Base-by-base conservation (phyloP, 2,329 filamentous ascomycete species). In the Arachnopeziza araneosa region DNA sequence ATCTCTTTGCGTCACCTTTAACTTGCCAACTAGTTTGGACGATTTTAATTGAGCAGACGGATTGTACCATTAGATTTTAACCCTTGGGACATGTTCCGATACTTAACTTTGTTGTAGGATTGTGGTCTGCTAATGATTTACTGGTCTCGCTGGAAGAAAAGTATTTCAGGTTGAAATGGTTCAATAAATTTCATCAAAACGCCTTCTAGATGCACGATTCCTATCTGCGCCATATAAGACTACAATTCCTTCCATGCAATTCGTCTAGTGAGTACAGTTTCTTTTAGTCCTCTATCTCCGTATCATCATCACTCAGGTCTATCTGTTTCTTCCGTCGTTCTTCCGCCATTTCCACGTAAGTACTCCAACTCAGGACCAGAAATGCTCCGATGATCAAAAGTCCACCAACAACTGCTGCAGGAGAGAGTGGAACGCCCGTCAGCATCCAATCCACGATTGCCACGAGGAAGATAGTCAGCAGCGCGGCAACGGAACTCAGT, bases 391-490 rank as follows among this genome's bases (percentile, higher is more conserved):
- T 89, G 69, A 99, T 99, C 68, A 98, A 79, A 26, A 89, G 71
- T 0, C 95, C 93, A n/a, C 95, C 95, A 0, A 85, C 70, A 14
- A 98, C 80, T 2, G 93, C 90, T 0, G 92, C 89, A 3, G 80
- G 77, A 56, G 87, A 89, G 22, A 96, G 79, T 0, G 89, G 84
- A 67, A 88, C 81, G 55, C 93, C 91, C 0, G 91, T 96, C 51
- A 93, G 79, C 59, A 93, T 72, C 86, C 95, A 96, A 75, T 99
- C 95, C 58, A 90, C 90, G 30, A 98, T 79, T 0, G 93, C 95
- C 7, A 99, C 95, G 62, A 98, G 85, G 80, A 99, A 98, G 66
- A 99, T 99, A 23, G 95, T 99, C 53, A 99, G 80, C 30, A 99
- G 83, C 1, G 93, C 91, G 0, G 95, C 95, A 12, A 99, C 95